Evolutionary conservation across 345 rosid species (phyloP).

Genomic region (Erodium maritimum): DNA sequence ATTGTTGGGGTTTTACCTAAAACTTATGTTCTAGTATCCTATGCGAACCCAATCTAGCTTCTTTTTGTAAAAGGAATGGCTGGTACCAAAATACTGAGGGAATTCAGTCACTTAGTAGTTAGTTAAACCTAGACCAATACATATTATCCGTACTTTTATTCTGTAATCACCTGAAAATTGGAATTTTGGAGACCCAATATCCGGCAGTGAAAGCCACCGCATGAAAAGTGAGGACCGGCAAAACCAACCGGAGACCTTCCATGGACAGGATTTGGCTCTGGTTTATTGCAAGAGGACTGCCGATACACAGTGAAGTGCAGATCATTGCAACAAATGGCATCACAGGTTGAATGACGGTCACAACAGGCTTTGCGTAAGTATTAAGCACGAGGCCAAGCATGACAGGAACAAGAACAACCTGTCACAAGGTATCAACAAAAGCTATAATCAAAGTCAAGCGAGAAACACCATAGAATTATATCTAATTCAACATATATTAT

Average conservation of each 20-base stretch:
- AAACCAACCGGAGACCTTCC: slow-evolving; percentile 55
- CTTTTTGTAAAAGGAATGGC: too few relatives aligned
- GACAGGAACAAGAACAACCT: slow-evolving; percentile 90
- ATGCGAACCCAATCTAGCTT: too few relatives aligned
- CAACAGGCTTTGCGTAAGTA: slow-evolving; percentile 81
- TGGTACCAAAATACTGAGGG: too few relatives aligned
- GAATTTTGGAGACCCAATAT: slow-evolving; percentile 80
- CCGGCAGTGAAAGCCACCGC: slow-evolving; percentile 61
- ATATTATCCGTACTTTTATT: too few relatives aligned
- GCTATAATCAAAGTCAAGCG: slow-evolving; percentile 5
- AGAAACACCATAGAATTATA: not conserved
- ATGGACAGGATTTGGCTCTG: slow-evolving; percentile 59
- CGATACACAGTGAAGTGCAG: slow-evolving; percentile 80
- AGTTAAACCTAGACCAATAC: too few relatives aligned
- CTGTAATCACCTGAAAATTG: slow-evolving; percentile 58
- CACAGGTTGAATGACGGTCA: slow-evolving; percentile 49
- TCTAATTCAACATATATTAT: too few relatives aligned
- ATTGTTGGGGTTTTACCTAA: too few relatives aligned
- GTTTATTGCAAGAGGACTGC: slow-evolving; percentile 89
- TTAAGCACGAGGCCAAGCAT: slow-evolving; percentile 73
- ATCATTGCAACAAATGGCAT: slow-evolving; percentile 94
- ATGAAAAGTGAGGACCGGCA: slow-evolving; percentile 78
- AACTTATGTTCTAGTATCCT: too few relatives aligned
- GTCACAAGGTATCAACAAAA: slow-evolving; percentile 8
- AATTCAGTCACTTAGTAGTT: too few relatives aligned